Conservation (phyloP, 2,329 filamentous ascomycete genomes). For the Diaporthe vexans region DNA sequence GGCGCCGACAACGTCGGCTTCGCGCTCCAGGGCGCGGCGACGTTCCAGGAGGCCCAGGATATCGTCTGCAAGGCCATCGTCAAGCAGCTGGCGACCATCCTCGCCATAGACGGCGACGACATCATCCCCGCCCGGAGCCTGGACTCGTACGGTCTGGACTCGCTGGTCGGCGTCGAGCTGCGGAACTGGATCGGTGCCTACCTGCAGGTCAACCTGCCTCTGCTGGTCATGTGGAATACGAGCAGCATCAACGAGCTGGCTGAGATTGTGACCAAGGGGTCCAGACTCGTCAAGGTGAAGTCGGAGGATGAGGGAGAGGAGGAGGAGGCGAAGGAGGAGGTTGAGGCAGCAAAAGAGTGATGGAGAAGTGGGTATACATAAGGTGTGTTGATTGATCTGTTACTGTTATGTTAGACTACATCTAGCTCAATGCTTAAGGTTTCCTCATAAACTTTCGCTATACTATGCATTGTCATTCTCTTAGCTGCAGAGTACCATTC, state of each 20-base stretch:
- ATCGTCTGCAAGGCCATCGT: neutral
- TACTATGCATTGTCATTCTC: too few species aligned
- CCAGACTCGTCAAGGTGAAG: conserved; percentile 1
- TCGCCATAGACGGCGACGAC: neutral
- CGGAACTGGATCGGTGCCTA: neutral
- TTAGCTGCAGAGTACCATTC: too few species aligned
- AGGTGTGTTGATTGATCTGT: neutral
- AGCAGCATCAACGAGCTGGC: neutral
- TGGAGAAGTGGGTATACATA: neutral
- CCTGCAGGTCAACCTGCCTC: neutral
- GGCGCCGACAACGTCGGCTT: neutral
- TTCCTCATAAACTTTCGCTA: neutral
- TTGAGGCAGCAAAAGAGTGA: neutral
- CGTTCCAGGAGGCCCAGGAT: neutral
- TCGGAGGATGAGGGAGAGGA: neutral
- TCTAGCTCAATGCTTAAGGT: neutral
- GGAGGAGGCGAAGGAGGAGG: neutral
- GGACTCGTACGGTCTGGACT: neutral
- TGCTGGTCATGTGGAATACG: conserved; percentile 1
- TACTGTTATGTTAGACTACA: neutral
- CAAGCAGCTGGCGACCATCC: neutral
- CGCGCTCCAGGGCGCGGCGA: neutral
- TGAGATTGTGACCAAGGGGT: neutral
- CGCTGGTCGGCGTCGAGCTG: neutral
- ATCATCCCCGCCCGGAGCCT: neutral